Percentiles rank a stretch among this genome's conserved stretches.
Conservation (phyloP, 2,329 filamentous ascomycete genomes). For the Fusarium sp. region DNA sequence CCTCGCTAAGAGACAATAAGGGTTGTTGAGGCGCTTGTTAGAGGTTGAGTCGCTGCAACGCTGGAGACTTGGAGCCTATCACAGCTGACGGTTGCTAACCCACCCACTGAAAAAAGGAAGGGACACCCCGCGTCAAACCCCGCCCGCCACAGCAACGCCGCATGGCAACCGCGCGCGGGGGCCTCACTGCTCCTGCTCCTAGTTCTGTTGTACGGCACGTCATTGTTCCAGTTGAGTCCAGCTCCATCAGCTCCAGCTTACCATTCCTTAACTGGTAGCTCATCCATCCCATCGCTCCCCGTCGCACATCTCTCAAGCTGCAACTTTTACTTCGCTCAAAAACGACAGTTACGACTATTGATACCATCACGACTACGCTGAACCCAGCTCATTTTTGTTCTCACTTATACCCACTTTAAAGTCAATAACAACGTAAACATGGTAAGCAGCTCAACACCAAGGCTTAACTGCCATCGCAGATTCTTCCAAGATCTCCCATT, state of each 20-base stretch:
- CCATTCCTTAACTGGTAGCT: constrained; percentile 10
- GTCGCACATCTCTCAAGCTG: constrained; percentile 11
- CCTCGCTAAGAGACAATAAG: constrained; percentile 11
- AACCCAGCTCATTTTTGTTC: neutral
- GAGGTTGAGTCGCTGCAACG: constrained; percentile 15
- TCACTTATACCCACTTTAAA: neutral
- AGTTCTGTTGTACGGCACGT: constrained; percentile 36
- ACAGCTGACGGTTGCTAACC: neutral
- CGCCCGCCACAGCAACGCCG: constrained; percentile 30
- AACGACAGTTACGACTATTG: neutral
- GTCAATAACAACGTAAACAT: constrained; percentile 21
- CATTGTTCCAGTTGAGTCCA: constrained; percentile 35
- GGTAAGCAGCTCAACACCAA: constrained; percentile 21
- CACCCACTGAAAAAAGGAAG: constrained; percentile 7
- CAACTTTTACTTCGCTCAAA: constrained; percentile 18
- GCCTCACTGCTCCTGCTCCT: neutral
- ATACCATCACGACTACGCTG: neutral
- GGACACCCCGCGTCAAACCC: constrained; percentile 37
- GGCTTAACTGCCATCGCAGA: neutral
- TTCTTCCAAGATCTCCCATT: neutral
- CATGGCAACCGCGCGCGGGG: constrained; percentile 21
- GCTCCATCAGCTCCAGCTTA: constrained; percentile 37
- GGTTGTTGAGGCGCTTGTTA: constrained; percentile 12
- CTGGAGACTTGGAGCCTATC: neutral
- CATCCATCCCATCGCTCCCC: constrained; percentile 13